Evolutionary conservation across 352 stramenopile genomes (phyloP).

Genomic region (Pythium folliculosum): DNA sequence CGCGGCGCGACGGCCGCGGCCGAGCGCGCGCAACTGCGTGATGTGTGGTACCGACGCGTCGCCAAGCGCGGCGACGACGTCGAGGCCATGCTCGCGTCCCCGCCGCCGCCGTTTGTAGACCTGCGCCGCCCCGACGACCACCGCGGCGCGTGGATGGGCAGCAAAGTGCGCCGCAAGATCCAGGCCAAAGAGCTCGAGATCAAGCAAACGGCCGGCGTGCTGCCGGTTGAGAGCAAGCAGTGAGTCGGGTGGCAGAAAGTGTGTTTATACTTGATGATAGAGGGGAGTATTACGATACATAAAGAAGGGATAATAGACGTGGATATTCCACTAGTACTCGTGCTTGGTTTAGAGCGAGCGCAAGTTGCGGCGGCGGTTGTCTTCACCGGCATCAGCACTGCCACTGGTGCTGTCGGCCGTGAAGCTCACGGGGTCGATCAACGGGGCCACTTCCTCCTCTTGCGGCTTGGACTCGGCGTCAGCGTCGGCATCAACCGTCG

Average conservation of each 20-base stretch:
- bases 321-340: background rate
- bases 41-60: slow-evolving; percentile 38
- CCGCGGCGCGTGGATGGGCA: slow-evolving; percentile 40
- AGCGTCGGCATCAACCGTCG: background rate
- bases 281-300: background rate
- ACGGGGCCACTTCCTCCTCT: background rate
- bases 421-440: slow-evolving; percentile 1
- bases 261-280: background rate
- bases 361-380: slow-evolving; percentile 16
- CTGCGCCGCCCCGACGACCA: slow-evolving; percentile 38
- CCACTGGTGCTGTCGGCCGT: background rate
- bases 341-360: slow-evolving; percentile 10
- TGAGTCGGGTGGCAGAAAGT: background rate
- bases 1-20: slow-evolving; percentile 31
- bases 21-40: slow-evolving; percentile 33
- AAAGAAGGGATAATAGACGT: background rate
- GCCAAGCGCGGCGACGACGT: slow-evolving; percentile 31
- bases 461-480: no score
- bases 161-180: slow-evolving; percentile 32
- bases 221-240: background rate
- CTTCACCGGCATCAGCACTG: background rate
- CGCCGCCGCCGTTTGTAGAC: slow-evolving; percentile 30
- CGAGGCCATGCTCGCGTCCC: slow-evolving; percentile 24
- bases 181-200: slow-evolving; percentile 29
- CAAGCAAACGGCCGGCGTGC: slow-evolving; percentile 17